phyloP scores from a whole-genome alignment of 83 land plant genomes.

The Picea mariana region DNA sequence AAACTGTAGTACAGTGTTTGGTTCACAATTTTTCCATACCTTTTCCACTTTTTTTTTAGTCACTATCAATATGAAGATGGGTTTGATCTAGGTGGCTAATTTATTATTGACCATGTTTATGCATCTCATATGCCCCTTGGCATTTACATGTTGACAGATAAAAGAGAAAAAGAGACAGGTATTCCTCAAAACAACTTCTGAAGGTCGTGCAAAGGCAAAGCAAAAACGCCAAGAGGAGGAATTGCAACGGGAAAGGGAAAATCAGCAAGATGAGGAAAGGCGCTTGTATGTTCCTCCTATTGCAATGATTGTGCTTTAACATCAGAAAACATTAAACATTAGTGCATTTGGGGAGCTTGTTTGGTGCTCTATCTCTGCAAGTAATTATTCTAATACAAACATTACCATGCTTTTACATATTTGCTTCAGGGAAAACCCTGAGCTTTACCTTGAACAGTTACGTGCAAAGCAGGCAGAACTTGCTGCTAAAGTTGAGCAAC shows the following conservation, averaged over 20 bases:
- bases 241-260: conserved; percentile 70
- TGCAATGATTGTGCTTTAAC: background rate
- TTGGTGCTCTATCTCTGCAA: background rate
- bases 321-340: background rate
- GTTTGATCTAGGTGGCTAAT: background rate
- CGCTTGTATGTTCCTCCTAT: conserved; percentile 61
- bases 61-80: background rate
- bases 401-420: background rate
- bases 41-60: background rate
- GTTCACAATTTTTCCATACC: background rate
- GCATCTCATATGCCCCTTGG: background rate
- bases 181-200: conserved; percentile 83
- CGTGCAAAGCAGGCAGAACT: conserved; percentile 72
- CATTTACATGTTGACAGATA: conserved; percentile 37
- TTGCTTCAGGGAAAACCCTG: conserved; percentile 84
- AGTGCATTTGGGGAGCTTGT: background rate
- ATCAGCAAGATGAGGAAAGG: conserved; percentile 78
- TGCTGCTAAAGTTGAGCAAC: conserved; percentile 80
- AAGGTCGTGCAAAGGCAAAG: conserved; percentile 85
- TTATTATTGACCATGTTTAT: background rate
- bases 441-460: conserved; percentile 86
- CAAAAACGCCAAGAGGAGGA: conserved; percentile 84
- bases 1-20: background rate
- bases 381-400: background rate
- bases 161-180: conserved; percentile 88